Percentiles rank a stretch among this genome's conserved stretches.
Conservation (phyloP, 129 eudicot genomes). For the Pittosporum tobira region DNA sequence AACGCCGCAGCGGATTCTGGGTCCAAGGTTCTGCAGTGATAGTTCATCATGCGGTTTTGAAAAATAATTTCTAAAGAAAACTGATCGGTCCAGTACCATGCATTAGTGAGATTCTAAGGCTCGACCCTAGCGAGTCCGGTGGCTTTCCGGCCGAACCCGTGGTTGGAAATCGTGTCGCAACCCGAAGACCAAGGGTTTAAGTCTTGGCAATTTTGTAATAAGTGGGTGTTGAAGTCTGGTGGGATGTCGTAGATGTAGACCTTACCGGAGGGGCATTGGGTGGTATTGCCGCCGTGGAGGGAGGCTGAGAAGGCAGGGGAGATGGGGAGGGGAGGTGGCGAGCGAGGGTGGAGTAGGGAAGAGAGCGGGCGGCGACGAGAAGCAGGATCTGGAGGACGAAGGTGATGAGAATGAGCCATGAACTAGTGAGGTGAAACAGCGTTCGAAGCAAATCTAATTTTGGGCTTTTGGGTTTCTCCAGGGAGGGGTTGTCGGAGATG, state of each 20-base stretch:
- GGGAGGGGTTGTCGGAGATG: slow-evolving; percentile 19
- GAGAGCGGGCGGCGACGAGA: slow-evolving; percentile 38
- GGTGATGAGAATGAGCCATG: slow-evolving; percentile 60
- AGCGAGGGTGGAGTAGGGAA: slow-evolving; percentile 29
- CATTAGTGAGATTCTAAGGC: slow-evolving; percentile 32
- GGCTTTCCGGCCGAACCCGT: slow-evolving; percentile 52
- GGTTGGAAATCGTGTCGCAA: slow-evolving; percentile 56
- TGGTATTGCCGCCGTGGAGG: background rate
- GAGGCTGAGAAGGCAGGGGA: slow-evolving; percentile 4
- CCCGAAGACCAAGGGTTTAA: slow-evolving; percentile 59
- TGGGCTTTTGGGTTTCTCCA: slow-evolving; percentile 33
- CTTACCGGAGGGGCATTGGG: slow-evolving; percentile 39
- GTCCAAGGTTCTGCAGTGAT: slow-evolving; percentile 58
- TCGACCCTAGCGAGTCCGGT: slow-evolving; percentile 29
- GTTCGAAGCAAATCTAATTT: slow-evolving; percentile 29
- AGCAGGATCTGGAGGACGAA: slow-evolving; percentile 69
- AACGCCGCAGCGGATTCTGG: slow-evolving; percentile 61
- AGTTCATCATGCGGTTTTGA: slow-evolving; percentile 57
- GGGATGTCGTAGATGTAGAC: slow-evolving; percentile 67
- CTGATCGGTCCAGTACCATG: slow-evolving; percentile 95
- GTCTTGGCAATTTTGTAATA: slow-evolving; percentile 46
- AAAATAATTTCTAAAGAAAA: slow-evolving; percentile 66
- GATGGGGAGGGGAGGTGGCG: slow-evolving; percentile 12
- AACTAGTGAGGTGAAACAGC: slow-evolving; percentile 45
- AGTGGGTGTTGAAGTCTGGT: slow-evolving; percentile 33